Conservation (phyloP, 768 basidiomycete species). For the Amanita phalloides region DNA sequence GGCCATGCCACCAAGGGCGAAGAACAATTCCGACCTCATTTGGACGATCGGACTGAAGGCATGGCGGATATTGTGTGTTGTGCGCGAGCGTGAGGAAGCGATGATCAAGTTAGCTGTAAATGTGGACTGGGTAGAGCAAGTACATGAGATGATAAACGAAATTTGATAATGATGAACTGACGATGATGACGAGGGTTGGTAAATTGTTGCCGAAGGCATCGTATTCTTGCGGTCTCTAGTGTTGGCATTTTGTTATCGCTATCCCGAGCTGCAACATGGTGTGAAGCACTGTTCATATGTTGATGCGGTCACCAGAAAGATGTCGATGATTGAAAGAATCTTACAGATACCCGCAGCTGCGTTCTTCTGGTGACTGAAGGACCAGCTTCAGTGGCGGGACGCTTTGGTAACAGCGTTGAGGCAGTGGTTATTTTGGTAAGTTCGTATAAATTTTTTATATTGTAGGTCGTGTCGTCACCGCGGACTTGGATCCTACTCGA, state of each 20-base stretch:
- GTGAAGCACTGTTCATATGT: background rate
- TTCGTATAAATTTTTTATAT: background rate
- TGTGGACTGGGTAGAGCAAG: background rate
- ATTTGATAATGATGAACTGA: background rate
- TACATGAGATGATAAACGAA: background rate
- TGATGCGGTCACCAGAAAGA: background rate
- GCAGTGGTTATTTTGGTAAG: background rate
- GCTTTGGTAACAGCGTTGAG: background rate
- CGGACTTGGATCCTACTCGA: background rate
- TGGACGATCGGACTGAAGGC: background rate
- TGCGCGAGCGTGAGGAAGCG: background rate
- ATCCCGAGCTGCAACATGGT: background rate
- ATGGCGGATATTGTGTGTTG: background rate
- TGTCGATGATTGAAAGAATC: background rate
- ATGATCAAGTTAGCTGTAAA: slow-evolving; percentile 5
- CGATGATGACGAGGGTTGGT: slow-evolving; percentile 6
- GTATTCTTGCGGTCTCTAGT: slow-evolving; percentile 1
- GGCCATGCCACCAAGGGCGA: background rate
- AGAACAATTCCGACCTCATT: slow-evolving; percentile 2
- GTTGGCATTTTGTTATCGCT: background rate
- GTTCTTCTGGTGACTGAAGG: background rate
- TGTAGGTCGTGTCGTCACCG: background rate
- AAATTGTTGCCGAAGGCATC: slow-evolving; percentile 5
- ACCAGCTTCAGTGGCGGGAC: background rate
- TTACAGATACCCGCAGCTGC: background rate